A percentile compares a stretch with the other conserved stretches of the same genome.
Evolutionary conservation across 2,329 filamentous ascomycete species (phyloP).

Genomic region (Triangularia setosa): DNA sequence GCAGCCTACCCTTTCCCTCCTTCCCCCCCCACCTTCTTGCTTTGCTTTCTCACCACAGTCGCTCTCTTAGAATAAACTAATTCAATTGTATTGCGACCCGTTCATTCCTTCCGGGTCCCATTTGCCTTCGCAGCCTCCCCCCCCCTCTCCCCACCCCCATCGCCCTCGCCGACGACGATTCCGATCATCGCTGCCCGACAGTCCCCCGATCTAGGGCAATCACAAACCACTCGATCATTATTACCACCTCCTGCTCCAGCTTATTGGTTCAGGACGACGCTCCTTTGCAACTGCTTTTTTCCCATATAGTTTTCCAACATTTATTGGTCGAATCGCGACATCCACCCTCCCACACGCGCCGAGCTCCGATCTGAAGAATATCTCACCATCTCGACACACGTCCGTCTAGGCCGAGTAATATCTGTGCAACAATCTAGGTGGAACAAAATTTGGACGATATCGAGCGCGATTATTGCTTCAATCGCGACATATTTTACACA

Average conservation of each 20-base stretch:
- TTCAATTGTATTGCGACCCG: constrained; percentile 41
- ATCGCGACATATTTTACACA: neutral
- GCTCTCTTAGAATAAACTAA: constrained; percentile 43
- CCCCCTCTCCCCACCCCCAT: neutral
- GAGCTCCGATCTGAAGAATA: neutral
- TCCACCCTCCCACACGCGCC: neutral
- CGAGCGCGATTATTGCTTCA: neutral
- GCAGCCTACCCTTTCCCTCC: constrained; percentile 18
- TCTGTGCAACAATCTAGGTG: neutral
- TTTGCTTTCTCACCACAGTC: constrained; percentile 48
- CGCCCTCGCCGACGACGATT: constrained; percentile 14
- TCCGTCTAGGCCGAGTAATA: neutral
- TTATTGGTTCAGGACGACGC: constrained; percentile 31
- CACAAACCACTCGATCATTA: constrained; percentile 13
- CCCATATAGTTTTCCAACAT: constrained; percentile 21
- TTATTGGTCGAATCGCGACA: constrained; percentile 9
- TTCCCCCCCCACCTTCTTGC: constrained; percentile 30
- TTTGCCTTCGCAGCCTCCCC: constrained; percentile 38
- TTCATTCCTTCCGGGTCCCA: constrained; percentile 50
- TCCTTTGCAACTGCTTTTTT: constrained; percentile 33
- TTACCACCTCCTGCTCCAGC: constrained; percentile 23
- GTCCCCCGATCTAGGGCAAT: constrained; percentile 2
- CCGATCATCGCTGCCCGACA: constrained; percentile 6
- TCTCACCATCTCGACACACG: neutral
- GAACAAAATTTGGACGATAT: neutral